A percentile compares a stretch with the other conserved stretches of the same genome.
These are phyloP conservation scores for Cutaneotrichosporon dermatis DNA, from an alignment of 1,284 basidiomycete genomes.

Conservation along the genomic window DNA sequence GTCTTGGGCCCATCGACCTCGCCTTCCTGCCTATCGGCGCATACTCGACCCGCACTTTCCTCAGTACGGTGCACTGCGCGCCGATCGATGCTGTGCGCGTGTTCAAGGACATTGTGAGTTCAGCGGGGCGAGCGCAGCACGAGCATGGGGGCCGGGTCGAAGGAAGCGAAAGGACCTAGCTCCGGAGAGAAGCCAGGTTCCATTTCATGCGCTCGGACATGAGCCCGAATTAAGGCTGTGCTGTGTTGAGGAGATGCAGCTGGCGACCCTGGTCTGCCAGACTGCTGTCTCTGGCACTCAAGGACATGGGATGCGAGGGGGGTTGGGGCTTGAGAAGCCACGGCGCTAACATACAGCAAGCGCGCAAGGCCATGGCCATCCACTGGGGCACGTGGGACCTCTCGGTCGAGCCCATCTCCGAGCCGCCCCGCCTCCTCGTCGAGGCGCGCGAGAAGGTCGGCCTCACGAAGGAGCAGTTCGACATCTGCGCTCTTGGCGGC, in stretches of 20 bases:
- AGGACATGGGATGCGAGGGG: too few relatives aligned
- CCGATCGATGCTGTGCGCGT: constrained; percentile 62
- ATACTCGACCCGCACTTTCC: constrained; percentile 58
- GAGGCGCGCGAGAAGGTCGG: constrained; percentile 55
- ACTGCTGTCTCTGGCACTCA: too few relatives aligned
- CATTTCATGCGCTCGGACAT: too few relatives aligned
- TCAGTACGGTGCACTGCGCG: constrained; percentile 59
- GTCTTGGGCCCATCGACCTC: constrained; percentile 57
- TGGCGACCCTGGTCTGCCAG: too few relatives aligned
- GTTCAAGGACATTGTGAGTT: constrained; percentile 58
- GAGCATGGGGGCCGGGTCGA: too few relatives aligned
- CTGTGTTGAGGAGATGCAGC: too few relatives aligned
- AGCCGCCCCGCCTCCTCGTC: constrained; percentile 57
- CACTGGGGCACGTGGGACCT: constrained; percentile 59
- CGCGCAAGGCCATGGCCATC: constrained; percentile 60
- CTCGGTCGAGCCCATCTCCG: constrained; percentile 55
- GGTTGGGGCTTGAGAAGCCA: too few relatives aligned
- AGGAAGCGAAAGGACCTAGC: too few relatives aligned
- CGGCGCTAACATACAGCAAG: constrained; percentile 26
- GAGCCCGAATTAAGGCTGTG: too few relatives aligned
- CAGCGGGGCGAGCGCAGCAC: too few relatives aligned
- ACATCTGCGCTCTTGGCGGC: constrained; percentile 13
- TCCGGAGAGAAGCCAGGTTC: too few relatives aligned
- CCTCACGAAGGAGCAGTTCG: constrained; percentile 55
- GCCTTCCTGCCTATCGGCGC: constrained; percentile 66